Evolutionary conservation across 495 filamentous ascomycete genomes (phyloP), one percentile per base, ranked within the genome.

Genomic region (Lasiosphaeria hispida): DNA sequence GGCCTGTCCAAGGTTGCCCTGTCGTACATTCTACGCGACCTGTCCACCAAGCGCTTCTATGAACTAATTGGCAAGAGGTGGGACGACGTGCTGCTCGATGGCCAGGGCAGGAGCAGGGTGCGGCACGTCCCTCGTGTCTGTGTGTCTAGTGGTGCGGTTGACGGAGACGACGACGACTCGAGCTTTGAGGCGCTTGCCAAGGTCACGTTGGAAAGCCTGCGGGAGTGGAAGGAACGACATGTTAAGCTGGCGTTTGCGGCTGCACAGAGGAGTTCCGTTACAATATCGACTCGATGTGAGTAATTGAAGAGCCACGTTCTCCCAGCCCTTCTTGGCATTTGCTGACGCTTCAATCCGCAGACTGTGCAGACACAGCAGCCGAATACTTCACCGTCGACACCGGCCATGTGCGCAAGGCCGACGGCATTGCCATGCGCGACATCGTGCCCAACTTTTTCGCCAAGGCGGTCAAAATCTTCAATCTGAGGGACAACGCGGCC

Each of bases 391-490:
- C 57, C 35, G 63, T 66, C 44, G 58, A 69, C 55, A 69, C 67
- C 10, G 58, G 56, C 10, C 67, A 69, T 54, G 67, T 62, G 11
- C 67, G 67, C 54, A 69, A 69, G 38, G 34, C 58, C 18, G 39
- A 57, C 56, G 67, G 67, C 53, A 55, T 68, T 33, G 67, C 62
- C 42, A 65, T 68, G 19, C 55, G 55, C 62, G 65, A 69, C 30
- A 69, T 69, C 50, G 52, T 69, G 18, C 67, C 67, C 57, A 59
- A 69, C 58, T 68, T 69, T 58, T 64, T 60, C 50, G 38, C 57
- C 41, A 67, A 69, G 45, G 63, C 65, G 9, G 41, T 63, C 37
- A 51, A 53, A 7, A 58, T 69, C 60, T 69, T 69, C 65, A 69
- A 69, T 58, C 45, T 69, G 52, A 60, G 60, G 17, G 67, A 68